phyloP scores from a whole-genome alignment of 805 yeast genomes.

The Candida germanica region DNA sequence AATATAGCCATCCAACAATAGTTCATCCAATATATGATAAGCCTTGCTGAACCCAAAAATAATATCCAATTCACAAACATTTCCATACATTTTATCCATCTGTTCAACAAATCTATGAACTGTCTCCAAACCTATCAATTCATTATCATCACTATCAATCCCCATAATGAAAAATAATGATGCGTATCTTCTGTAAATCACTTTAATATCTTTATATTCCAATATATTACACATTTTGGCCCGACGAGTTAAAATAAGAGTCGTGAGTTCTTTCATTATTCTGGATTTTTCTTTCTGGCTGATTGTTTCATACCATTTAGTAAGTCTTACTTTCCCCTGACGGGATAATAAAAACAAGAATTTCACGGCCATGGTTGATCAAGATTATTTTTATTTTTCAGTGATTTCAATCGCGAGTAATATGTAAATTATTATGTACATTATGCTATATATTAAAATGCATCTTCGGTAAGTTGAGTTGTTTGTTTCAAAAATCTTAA shows the following conservation, averaged over 20 bases:
- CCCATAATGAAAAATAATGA: constrained; percentile 89
- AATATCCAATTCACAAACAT: constrained; percentile 94
- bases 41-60: constrained; percentile 95
- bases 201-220: constrained; percentile 80
- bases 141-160: constrained; percentile 80
- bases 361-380: constrained; percentile 69
- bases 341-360: constrained; percentile 81
- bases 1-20: constrained; percentile 82
- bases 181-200: constrained; percentile 90
- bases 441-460: no score
- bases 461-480: constrained; percentile 14
- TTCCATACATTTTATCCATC: constrained; percentile 94
- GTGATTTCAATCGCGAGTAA: no score
- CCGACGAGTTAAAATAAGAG: constrained; percentile 77
- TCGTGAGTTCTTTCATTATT: constrained; percentile 80
- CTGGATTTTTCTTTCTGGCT: constrained; percentile 84
- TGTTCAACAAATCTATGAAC: constrained; percentile 94
- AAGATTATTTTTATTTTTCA: no score
- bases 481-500: constrained; percentile 35
- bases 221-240: constrained; percentile 94
- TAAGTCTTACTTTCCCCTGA: constrained; percentile 90
- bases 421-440: no score
- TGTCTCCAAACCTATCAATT: constrained; percentile 76
- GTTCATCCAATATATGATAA: constrained; percentile 86
- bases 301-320: constrained; percentile 88